Percentiles rank a stretch among this genome's conserved stretches.
Evolutionary conservation across 495 filamentous ascomycete genomes (phyloP).

Genomic region (Trichocladium uniseriatum): DNA sequence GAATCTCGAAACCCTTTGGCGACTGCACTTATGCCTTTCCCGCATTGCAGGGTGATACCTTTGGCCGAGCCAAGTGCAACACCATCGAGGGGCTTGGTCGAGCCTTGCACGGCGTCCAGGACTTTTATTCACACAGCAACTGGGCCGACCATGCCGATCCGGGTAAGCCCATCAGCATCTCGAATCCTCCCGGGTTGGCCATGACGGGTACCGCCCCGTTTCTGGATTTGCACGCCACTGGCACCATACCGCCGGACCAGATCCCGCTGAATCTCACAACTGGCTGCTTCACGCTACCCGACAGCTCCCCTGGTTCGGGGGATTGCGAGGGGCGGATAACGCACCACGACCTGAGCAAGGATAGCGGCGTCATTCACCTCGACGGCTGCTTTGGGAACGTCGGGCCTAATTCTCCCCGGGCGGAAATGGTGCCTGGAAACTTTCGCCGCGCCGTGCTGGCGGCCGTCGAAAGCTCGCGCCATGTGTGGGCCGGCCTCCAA

Average conservation of each 20-base stretch:
- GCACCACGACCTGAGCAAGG: conserved; percentile 19
- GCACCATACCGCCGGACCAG: conserved; percentile 12
- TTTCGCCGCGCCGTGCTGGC: conserved; percentile 15
- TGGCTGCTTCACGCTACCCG: conserved; percentile 20
- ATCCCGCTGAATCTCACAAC: conserved; percentile 20
- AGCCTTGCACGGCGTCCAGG: conserved; percentile 20
- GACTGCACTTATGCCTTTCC: conserved; percentile 22
- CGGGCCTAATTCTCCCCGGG: conserved; percentile 10
- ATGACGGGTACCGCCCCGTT: conserved; percentile 18
- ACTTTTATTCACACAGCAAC: conserved; percentile 26
- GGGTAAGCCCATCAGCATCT: conserved; percentile 12
- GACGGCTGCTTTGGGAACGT: conserved; percentile 17
- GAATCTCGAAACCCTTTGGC: conserved; percentile 5
- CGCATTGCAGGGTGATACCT: conserved; percentile 9
- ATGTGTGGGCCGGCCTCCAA: conserved; percentile 11
- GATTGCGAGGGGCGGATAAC: conserved; percentile 18
- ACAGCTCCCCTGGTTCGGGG: conserved; percentile 12
- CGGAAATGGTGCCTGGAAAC: conserved; percentile 11
- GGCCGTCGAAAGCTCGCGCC: conserved; percentile 16
- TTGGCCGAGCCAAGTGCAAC: conserved; percentile 19
- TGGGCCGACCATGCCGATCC: conserved; percentile 18
- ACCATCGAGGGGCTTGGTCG: conserved; percentile 20
- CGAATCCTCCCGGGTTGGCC: conserved; percentile 20
- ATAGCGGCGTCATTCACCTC: conserved; percentile 19
- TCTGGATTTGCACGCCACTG: conserved; percentile 14